These are phyloP conservation scores for Stemphylium vesicarium DNA, from an alignment of 2,329 filamentous ascomycete genomes.

Conservation along the genomic window DNA sequence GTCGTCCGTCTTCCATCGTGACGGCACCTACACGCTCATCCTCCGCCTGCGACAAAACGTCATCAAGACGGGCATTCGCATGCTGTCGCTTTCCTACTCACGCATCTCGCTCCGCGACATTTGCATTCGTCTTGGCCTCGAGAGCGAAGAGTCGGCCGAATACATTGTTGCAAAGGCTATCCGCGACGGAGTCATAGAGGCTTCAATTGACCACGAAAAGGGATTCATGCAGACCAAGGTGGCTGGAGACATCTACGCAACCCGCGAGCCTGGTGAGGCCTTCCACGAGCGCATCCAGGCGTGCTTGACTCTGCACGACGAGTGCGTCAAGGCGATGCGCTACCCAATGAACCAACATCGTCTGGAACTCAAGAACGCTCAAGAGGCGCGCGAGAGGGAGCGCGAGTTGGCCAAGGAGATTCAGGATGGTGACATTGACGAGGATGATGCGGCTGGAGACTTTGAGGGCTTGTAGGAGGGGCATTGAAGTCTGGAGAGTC, in stretches of 20 bases:
- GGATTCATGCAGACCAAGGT: conserved; percentile 99
- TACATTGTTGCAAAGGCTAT: conserved; percentile 99
- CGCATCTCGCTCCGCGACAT: conserved; percentile 97
- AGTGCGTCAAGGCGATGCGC: conserved; percentile 99
- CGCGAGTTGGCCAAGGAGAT: conserved; percentile 98
- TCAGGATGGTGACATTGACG: conserved; percentile 94
- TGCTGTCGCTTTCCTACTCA: conserved; percentile 98
- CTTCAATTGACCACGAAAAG: conserved; percentile 88
- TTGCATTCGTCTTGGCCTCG: conserved; percentile 90
- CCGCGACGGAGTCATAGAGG: conserved; percentile 95
- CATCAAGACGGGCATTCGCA: conserved; percentile 98
- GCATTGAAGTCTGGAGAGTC: conserved; percentile 1
- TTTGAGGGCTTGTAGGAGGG: conserved; percentile 85
- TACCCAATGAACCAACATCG: conserved; percentile 99
- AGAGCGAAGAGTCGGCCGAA: conserved; percentile 96
- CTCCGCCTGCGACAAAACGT: conserved; percentile 96
- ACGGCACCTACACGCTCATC: conserved; percentile 94
- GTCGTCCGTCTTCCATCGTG: conserved; percentile 83
- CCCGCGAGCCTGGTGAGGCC: conserved; percentile 91
- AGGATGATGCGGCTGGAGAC: conserved; percentile 93
- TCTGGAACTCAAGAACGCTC: conserved; percentile 94
- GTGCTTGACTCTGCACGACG: conserved; percentile 89
- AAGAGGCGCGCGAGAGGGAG: conserved; percentile 96
- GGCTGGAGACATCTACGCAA: conserved; percentile 93
- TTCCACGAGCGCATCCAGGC: conserved; percentile 97